A percentile compares a stretch with the other conserved stretches of the same genome.
Conservation (phyloP, 1,284 basidiomycete genomes). For the Ustanciosporium gigantosporum region DNA sequence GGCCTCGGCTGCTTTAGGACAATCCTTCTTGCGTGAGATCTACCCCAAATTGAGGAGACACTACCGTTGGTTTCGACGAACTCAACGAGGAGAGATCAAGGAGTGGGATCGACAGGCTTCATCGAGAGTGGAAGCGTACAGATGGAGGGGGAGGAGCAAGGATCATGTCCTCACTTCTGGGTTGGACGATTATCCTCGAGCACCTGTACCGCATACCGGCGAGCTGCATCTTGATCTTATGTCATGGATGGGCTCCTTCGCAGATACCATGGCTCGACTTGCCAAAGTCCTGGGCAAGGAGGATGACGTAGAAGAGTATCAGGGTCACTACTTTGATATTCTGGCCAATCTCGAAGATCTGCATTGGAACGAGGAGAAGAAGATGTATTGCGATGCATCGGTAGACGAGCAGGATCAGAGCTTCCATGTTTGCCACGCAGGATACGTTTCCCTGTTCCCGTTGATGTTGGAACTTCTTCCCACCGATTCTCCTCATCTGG, state of each 20-base stretch:
- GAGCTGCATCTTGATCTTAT: constrained; percentile 90
- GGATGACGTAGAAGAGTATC: constrained; percentile 77
- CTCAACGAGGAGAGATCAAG: constrained; percentile 82
- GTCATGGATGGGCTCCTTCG: constrained; percentile 84
- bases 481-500: constrained; percentile 75
- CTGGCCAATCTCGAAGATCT: constrained; percentile 86
- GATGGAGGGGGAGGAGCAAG: constrained; percentile 88
- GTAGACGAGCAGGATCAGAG: constrained; percentile 86
- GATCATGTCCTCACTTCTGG: constrained; percentile 88
- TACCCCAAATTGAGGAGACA: constrained; percentile 83
- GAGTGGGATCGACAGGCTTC: constrained; percentile 80
- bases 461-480: constrained; percentile 73
- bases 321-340: constrained; percentile 76
- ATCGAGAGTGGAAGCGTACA: constrained; percentile 83
- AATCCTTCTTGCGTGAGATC: constrained; percentile 74
- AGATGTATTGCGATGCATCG: constrained; percentile 90
- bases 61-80: constrained; percentile 92
- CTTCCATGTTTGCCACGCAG: constrained; percentile 83
- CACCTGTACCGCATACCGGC: constrained; percentile 76
- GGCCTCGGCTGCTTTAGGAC: constrained; percentile 64
- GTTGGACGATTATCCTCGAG: constrained; percentile 92
- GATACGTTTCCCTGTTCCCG: constrained; percentile 91
- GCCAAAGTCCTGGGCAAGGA: constrained; percentile 69
- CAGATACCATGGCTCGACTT: constrained; percentile 53
- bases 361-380: constrained; percentile 83